Evolutionary conservation across 306 rosid species (phyloP), one percentile per base, ranked within the genome.

Genomic region (Dryas drummondii): DNA sequence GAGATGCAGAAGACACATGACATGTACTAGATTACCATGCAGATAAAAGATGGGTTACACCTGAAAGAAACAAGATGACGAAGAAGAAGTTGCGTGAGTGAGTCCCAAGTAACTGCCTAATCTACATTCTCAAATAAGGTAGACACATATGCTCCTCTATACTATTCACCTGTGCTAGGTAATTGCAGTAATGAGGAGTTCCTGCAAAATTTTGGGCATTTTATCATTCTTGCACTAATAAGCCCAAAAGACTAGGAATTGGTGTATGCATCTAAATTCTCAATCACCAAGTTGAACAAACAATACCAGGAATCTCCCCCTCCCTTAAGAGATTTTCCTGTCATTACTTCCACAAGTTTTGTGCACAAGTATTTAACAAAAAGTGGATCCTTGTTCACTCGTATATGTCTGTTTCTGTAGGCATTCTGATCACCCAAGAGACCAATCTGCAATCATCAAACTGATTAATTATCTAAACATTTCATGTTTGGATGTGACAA

Each of bases 361-460:
- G 17, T 27, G 41, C 45, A 19, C 40, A 40, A 9, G 50, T 17
- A 14, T 55, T 40, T 9, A 54, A 71, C 59, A 27, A 55, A 58
- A 70, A 4, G 13, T 51, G 45, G 14, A 17, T 4, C 48, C 41
- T 22, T 22, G 7, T 5, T 46, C 51, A 46, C 15, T 14, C 41
- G 3, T 2, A 66, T 49, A 1, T 50, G 49, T 50, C 57, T 13
- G 55, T 16, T 45, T 26, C 41, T 81, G 61, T 26, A 48, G 68
- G 27, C 44, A 44, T 70, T 68, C 80, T 71, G 52, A 70, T 48
- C 76, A 19, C 48, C 57, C 44, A 50, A 53, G 45, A 58, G 27
- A 73, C 63, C 79, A 70, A 57, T 60, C 83, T 85, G 82, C 82
- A 40, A 79, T 74, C 68, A 16, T 56, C 74, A 66, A 73, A 66